These are phyloP conservation scores for Zygoascus biomembranicola DNA, from an alignment of 805 yeast species.

Conservation along the genomic window DNA sequence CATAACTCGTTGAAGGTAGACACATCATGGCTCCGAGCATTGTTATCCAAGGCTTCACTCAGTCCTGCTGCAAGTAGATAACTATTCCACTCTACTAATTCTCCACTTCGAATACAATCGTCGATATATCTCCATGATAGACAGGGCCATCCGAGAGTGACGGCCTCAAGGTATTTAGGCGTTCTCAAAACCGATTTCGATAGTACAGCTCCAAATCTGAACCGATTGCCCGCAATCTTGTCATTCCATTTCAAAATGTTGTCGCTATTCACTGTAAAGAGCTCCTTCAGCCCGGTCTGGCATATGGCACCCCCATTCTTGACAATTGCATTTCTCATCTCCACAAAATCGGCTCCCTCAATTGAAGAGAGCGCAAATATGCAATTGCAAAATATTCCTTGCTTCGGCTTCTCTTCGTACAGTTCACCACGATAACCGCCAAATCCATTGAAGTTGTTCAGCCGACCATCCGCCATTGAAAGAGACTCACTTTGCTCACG, in stretches of 20 bases:
- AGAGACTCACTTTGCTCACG: neutral
- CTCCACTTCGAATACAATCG: constrained; percentile 35
- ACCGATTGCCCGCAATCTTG: neutral
- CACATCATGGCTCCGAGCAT: constrained; percentile 18
- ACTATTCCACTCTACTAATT: constrained; percentile 36
- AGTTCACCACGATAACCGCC: neutral
- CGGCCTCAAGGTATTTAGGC: constrained; percentile 64
- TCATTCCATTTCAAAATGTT: constrained; percentile 3
- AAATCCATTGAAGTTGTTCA: neutral
- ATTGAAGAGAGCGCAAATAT: constrained; percentile 15
- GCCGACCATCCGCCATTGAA: neutral
- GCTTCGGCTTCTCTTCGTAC: neutral
- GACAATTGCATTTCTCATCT: constrained; percentile 5
- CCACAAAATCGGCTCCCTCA: constrained; percentile 8
- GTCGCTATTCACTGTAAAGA: constrained; percentile 9
- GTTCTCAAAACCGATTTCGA: constrained; percentile 55
- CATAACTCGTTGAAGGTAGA: constrained; percentile 17
- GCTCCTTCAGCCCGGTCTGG: constrained; percentile 14
- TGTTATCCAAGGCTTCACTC: constrained; percentile 36
- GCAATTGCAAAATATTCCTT: constrained; percentile 12
- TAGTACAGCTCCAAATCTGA: constrained; percentile 55
- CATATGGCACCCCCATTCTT: constrained; percentile 16
- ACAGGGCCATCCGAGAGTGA: constrained; percentile 84
- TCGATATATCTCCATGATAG: constrained; percentile 49
- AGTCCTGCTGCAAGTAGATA: constrained; percentile 70